Percentiles rank a stretch among this genome's conserved stretches.
Conservation (phyloP, 805 yeast species). For the Saturnispora silvae region DNA sequence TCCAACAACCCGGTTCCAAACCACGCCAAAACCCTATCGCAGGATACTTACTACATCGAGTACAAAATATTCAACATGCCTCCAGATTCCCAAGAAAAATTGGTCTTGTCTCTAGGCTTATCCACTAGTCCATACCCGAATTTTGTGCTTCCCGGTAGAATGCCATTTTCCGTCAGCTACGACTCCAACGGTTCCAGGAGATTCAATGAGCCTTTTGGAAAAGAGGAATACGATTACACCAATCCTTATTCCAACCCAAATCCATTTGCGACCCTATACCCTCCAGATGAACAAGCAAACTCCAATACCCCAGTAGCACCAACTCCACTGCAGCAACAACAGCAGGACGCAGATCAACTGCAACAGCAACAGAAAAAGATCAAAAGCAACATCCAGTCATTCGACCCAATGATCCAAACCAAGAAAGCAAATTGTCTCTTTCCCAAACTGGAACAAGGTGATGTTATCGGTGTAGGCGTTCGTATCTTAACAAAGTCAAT, state of each 20-base stretch:
- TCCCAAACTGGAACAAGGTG: slow-evolving; percentile 69
- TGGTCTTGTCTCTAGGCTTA: slow-evolving; percentile 64
- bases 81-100: slow-evolving; percentile 25
- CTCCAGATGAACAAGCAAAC: no score
- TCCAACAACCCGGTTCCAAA: slow-evolving; percentile 77
- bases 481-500: slow-evolving; percentile 73
- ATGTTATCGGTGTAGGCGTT: slow-evolving; percentile 88
- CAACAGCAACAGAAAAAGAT: no score
- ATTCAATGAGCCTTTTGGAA: slow-evolving; percentile 71
- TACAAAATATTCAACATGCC: slow-evolving; percentile 65
- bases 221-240: neutral
- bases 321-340: no score
- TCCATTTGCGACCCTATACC: neutral
- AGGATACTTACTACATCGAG: slow-evolving; percentile 85
- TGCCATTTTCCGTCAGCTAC: slow-evolving; percentile 74
- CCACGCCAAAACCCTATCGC: slow-evolving; percentile 31
- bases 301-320: no score
- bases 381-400: no score
- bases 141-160: slow-evolving; percentile 89
- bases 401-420: no score
- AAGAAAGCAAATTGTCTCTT: slow-evolving; percentile 27
- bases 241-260: slow-evolving; percentile 1
- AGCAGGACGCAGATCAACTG: no score
- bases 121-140: slow-evolving; percentile 86
- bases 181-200: slow-evolving; percentile 79